Evolutionary conservation across 2,329 filamentous ascomycete genomes (phyloP), one percentile per base, ranked within the genome.

Genomic region (Eurotiales sp.): DNA sequence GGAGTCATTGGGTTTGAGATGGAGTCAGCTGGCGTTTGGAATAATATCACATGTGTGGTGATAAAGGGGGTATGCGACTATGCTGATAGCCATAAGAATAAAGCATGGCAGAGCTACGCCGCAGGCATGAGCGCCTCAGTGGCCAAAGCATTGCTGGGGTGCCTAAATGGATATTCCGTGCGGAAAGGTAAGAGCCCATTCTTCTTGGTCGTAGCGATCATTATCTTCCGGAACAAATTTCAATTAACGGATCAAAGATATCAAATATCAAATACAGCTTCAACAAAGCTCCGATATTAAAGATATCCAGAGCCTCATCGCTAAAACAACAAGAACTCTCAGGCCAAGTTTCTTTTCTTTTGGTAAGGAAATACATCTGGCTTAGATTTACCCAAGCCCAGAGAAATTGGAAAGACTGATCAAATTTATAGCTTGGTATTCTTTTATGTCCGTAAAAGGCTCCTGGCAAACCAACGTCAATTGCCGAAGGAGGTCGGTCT

Each of bases 41-140:
- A 61, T 48, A 55, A 59, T 0, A 45, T 72, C 0, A 68, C 71
- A 0, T 69, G 67, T 1, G 47, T 74, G 1, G 56, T 72, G 0
- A 63, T 74, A 39, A 71, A 70, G 12, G 69, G 67, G 0, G 67
- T 73, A 0, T 72, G 39, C 22, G 39, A 64, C 22, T 67, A 72
- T 71, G 39, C 59, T 64, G 4, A 69, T 72, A 50, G 62, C 58
- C 0, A 70, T 40, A 70, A 69, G 54, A 64, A 64, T 25, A 63
- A 71, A 15, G 30, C 25, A 5, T 72, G 67, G 68, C 65, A 70
- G 15, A 27, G 36, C 0, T 69, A 67, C 47, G 66, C 69, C 0
- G 66, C 59, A 2, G 60, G 51, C 4, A 60, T 51, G 8, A 66
- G 57, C 12, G 65, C 63, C 4, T 64, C 62, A 3, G 61, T 45